phyloP scores from a whole-genome alignment of 2,329 filamentous ascomycete genomes.

The Diaporthe sp. region DNA sequence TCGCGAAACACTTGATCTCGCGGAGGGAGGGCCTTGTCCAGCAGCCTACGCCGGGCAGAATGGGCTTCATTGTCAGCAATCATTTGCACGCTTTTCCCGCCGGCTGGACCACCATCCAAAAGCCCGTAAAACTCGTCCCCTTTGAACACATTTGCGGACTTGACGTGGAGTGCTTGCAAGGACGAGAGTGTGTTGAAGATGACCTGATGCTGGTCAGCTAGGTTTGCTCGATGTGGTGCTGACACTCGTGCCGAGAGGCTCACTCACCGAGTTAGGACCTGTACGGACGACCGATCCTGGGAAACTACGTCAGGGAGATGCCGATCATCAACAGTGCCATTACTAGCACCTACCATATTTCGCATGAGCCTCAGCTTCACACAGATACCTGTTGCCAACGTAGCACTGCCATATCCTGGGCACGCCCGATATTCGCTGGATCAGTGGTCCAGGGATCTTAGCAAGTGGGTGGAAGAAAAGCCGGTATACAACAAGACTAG shows the following conservation, averaged over 20 bases:
- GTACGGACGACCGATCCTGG: slow-evolving; percentile 7
- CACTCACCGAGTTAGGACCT: background rate
- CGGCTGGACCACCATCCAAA: background rate
- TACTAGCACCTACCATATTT: background rate
- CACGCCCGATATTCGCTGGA: background rate
- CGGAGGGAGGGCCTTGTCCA: slow-evolving; percentile 6
- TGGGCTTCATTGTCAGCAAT: slow-evolving; percentile 13
- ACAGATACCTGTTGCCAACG: background rate
- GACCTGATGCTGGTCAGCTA: background rate
- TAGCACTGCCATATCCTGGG: slow-evolving; percentile 26
- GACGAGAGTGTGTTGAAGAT: slow-evolving; percentile 24
- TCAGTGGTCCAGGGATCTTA: background rate
- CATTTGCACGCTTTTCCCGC: slow-evolving; percentile 20
- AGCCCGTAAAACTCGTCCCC: slow-evolving; percentile 22
- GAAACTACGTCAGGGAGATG: background rate
- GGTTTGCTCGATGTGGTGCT: too few relatives aligned
- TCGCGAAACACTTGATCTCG: slow-evolving; percentile 9
- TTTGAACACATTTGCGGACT: slow-evolving; percentile 9
- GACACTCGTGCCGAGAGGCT: background rate
- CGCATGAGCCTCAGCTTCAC: slow-evolving; percentile 1
- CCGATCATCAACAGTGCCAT: rapidly evolving
- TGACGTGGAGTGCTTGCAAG: slow-evolving; percentile 2
- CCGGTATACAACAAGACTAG: background rate
- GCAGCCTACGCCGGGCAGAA: slow-evolving; percentile 3
- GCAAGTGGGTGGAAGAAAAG: slow-evolving; percentile 17